These are phyloP conservation scores for Diaporthe aspalathi DNA, from an alignment of 2,329 filamentous ascomycete species.

Conservation along the genomic window DNA sequence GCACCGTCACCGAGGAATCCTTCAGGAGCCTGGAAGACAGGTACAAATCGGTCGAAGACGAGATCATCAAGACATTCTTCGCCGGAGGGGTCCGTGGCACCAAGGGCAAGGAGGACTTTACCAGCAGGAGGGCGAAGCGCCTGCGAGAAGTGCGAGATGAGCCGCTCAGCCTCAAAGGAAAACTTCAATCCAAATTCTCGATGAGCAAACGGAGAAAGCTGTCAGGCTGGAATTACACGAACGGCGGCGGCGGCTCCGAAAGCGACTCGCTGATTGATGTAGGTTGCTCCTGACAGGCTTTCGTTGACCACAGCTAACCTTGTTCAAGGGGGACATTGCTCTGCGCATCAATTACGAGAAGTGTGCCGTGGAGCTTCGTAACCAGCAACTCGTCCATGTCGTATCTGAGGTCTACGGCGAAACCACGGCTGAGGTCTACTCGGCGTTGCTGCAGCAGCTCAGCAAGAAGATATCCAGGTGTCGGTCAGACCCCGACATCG, in stretches of 20 bases:
- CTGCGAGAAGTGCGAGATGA: conserved; percentile 66
- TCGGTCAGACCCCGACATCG: conserved; percentile 66
- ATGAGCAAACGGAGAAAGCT: conserved; percentile 39
- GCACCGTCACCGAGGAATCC: conserved; percentile 68
- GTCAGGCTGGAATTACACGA: conserved; percentile 45
- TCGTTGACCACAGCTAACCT: conserved; percentile 22
- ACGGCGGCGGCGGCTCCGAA: conserved; percentile 52
- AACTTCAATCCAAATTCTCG: conserved; percentile 52
- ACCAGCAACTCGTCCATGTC: conserved; percentile 78
- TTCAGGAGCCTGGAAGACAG: conserved; percentile 72
- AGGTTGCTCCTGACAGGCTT: conserved; percentile 23
- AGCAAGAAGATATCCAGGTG: conserved; percentile 77
- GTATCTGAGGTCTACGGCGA: conserved; percentile 77
- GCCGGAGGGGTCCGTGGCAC: conserved; percentile 66
- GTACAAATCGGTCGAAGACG: conserved; percentile 70
- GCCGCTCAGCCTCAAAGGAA: conserved; percentile 62
- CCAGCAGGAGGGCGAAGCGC: conserved; percentile 64
- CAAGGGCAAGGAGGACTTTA: conserved; percentile 74
- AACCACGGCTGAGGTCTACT: conserved; percentile 82
- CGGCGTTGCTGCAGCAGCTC: conserved; percentile 75
- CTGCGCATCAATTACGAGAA: conserved; percentile 88
- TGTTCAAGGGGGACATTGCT: conserved; percentile 64
- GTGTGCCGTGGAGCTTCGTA: conserved; percentile 84
- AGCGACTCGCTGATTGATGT: conserved; percentile 62
- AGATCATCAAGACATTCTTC: conserved; percentile 67